phyloP scores from a whole-genome alignment of 1,284 basidiomycete genomes.

The Trametes polyzona region DNA sequence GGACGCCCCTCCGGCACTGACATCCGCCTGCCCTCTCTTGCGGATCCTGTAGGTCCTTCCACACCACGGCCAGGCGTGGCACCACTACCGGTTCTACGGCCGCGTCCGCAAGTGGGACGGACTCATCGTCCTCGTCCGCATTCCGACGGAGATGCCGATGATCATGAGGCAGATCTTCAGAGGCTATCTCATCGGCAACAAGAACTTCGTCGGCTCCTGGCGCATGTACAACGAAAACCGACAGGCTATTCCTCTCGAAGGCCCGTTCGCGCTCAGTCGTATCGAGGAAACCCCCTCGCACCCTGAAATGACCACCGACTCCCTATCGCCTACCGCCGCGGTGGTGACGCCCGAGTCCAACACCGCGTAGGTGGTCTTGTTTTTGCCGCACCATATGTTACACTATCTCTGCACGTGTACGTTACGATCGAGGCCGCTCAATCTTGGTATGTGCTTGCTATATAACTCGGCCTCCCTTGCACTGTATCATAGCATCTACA shows the following conservation, averaged over 20 bases:
- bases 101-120: conserved; percentile 72
- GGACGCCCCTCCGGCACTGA: not conserved
- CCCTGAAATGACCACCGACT: not conserved
- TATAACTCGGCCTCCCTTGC: not conserved
- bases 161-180: conserved; percentile 60
- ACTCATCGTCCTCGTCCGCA: conserved; percentile 62
- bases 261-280: conserved; percentile 48
- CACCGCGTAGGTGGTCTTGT: not conserved
- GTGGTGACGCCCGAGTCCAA: not conserved
- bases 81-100: conserved; percentile 62
- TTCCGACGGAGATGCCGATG: conserved; percentile 39
- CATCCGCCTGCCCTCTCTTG: not conserved
- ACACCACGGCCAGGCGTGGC: conserved; percentile 62
- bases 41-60: conserved; percentile 49
- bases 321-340: not conserved
- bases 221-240: conserved; percentile 48
- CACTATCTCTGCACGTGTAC: not conserved
- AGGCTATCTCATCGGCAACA: conserved; percentile 66
- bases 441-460: conserved; percentile 2
- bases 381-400: not conserved
- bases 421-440: not conserved
- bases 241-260: conserved; percentile 49
- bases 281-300: conserved; percentile 4
- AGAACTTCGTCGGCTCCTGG: conserved; percentile 75
- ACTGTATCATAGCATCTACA: conserved; percentile 6